Evolutionary conservation across 257 asterid genomes (phyloP), one percentile per base, ranked within the genome.

Genomic region (Lantana camara): DNA sequence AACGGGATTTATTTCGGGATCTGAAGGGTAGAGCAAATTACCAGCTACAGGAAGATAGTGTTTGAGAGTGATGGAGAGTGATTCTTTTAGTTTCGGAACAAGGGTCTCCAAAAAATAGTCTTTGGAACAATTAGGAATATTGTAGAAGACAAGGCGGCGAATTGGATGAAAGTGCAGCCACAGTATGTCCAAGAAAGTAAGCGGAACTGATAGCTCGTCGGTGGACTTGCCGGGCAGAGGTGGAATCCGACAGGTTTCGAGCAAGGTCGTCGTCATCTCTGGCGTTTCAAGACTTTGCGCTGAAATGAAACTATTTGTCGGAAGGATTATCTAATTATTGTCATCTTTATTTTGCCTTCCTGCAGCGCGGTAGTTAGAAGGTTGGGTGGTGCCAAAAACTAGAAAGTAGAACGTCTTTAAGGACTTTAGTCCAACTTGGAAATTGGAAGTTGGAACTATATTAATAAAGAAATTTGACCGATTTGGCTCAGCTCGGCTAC

Each of bases 61-160:
- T 19, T 61, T 77, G 58, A 87, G 88, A 42, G 90, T 24, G 42
- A 74, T 56, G 45, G 88, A 78, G 63, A 84, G 83, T 0, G 88
- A 87, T 1, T 67, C 16, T 24, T 38, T 38, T 29, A 54, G 63
- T 29, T 30, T 38, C 9, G 63, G 41, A 9, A 27, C 27, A 19
- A 66, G n/a, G 20, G 73, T 54, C 14, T 73, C 67, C 10, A 60
- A 5, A 73, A 83, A 83, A 30, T 59, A 15, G 24, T 68, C 0
- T 21, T 16, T 69, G 12, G 87, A 67, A n/a, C 42, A 64, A 0
- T 35, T 35, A 27, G 85, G 69, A 55, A 57, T 23, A 29, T 68
- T 58, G 60, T 77, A 86, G 76, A 86, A 83, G 59, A 81, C 44
- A 20, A 83, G 70, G 27, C 73, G 76, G 7, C 77, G 88, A 9